Percentiles rank a stretch among this genome's conserved stretches.
These are phyloP conservation scores for Acanthamoeba lenticulata DNA, from an alignment of 208 protist species.

Conservation along the genomic window DNA sequence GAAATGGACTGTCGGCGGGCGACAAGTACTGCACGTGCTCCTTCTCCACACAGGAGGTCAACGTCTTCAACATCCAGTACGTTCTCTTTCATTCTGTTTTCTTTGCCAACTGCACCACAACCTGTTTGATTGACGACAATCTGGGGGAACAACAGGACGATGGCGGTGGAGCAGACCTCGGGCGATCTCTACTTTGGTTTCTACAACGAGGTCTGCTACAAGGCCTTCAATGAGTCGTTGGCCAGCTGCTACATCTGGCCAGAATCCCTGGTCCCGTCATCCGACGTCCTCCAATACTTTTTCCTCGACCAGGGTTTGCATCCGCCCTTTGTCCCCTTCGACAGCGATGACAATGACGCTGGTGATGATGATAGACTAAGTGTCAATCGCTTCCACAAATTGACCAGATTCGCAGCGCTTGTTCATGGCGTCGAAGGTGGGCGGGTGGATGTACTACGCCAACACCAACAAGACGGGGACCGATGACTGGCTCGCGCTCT, in stretches of 20 bases:
- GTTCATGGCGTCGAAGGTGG: not conserved
- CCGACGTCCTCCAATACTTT: not conserved
- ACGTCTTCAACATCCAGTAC: conserved; percentile 1
- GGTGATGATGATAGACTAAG: too few species aligned
- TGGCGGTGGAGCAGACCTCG: too few species aligned
- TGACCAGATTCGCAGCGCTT: not conserved
- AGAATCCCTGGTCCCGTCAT: not conserved
- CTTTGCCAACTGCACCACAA: too few species aligned
- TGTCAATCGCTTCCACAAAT: not conserved
- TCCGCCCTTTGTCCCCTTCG: not conserved
- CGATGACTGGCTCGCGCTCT: not conserved
- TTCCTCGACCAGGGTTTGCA: not conserved
- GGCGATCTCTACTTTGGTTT: conserved; percentile 1
- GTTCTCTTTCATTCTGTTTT: not conserved
- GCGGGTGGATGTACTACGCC: not conserved
- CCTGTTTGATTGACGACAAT: too few species aligned
- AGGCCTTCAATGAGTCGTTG: not conserved
- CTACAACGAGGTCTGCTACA: conserved; percentile 25
- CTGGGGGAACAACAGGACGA: not conserved
- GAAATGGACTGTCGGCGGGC: not conserved
- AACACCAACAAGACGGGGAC: too few species aligned
- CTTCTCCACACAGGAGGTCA: not conserved
- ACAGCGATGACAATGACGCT: not conserved
- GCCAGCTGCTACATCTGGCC: not conserved
- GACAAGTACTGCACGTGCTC: conserved; percentile 48